phyloP scores from a whole-genome alignment of 805 yeast species.

The Schizosaccharomyces osmophilus region DNA sequence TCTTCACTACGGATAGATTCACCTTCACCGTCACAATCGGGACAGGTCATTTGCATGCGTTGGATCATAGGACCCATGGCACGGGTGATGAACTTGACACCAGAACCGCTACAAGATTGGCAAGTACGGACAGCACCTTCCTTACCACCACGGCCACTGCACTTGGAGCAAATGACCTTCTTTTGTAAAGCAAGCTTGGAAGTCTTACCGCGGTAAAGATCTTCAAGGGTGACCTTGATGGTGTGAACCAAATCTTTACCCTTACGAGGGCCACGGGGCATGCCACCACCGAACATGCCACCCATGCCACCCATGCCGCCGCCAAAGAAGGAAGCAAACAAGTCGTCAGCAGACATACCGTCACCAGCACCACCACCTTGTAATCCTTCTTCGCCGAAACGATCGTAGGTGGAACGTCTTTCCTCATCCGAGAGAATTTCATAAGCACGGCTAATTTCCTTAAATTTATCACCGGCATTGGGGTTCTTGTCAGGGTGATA shows the following conservation, averaged over 20 bases:
- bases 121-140: constrained; percentile 74
- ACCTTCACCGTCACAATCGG: constrained; percentile 77
- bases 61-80: constrained; percentile 99
- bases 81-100: constrained; percentile 74
- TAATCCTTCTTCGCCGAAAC: constrained; percentile 79
- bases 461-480: constrained; percentile 90
- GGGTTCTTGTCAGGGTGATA: constrained; percentile 68
- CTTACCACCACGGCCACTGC: constrained; percentile 94
- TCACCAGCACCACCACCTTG: constrained; percentile 49
- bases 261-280: constrained; percentile 11
- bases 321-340: constrained; percentile 66
- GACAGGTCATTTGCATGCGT: constrained; percentile 89
- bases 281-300: constrained; percentile 17
- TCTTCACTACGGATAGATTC: constrained; percentile 67
- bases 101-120: constrained; percentile 69
- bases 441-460: constrained; percentile 70
- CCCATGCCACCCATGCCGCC: constrained; percentile 16
- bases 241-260: constrained; percentile 69
- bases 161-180: constrained; percentile 63
- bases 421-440: constrained; percentile 71
- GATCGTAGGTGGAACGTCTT: constrained; percentile 74
- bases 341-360: constrained; percentile 47
- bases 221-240: constrained; percentile 67
- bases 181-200: constrained; percentile 84
- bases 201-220: constrained; percentile 77